Evolutionary conservation across 2,329 filamentous ascomycete species (phyloP).

Genomic region (Colletotrichum truncatum): DNA sequence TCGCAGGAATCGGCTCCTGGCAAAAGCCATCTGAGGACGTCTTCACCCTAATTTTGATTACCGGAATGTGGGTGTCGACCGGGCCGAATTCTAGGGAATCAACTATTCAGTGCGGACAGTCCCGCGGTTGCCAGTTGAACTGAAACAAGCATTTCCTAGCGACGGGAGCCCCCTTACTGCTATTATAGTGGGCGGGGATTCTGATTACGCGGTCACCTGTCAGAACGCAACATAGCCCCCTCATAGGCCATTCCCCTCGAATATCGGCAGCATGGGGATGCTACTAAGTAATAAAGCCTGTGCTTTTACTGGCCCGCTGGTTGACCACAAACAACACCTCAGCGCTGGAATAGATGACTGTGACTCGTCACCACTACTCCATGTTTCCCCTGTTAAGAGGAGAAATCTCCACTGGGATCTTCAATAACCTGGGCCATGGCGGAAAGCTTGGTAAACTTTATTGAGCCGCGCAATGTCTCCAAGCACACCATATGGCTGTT

Average conservation of each 20-base stretch:
- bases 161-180: neutral
- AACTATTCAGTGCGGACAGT: neutral
- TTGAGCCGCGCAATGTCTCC: constrained; percentile 11
- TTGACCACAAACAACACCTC: neutral
- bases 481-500: neutral
- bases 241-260: constrained; percentile 3
- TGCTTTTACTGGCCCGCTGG: neutral
- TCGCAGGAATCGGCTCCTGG: too few species aligned
- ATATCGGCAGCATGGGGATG: neutral
- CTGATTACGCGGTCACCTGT: constrained; percentile 15
- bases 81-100: neutral
- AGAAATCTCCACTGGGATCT: neutral
- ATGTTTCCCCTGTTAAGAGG: neutral
- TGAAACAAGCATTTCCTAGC: constrained; percentile 11
- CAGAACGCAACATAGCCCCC: neutral
- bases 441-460: constrained; percentile 22
- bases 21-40: too few species aligned
- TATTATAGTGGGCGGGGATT: neutral
- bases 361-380: neutral
- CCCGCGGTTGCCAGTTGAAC: neutral
- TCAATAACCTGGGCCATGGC: neutral
- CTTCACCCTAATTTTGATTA: too few species aligned
- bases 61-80: constrained; percentile 10
- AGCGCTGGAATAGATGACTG: neutral
- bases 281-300: neutral